Conservation (phyloP, 164 flowering plant genomes). For the Tinospora cordifolia region DNA sequence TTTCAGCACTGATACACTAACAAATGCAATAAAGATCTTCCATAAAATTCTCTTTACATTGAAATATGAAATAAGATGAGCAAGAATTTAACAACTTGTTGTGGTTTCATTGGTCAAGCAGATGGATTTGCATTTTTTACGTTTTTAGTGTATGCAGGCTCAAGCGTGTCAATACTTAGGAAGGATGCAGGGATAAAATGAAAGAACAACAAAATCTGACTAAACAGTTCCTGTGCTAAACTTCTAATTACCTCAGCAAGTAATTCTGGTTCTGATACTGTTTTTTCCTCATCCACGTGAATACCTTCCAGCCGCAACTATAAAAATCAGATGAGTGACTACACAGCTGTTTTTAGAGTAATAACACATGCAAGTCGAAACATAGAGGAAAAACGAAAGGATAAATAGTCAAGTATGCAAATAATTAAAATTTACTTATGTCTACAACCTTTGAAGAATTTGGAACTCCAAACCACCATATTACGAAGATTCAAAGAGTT, state of each 20-base stretch:
- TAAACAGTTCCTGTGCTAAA: conserved; percentile 1
- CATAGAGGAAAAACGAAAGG: too few species aligned
- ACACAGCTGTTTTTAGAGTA: neutral
- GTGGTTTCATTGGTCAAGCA: neutral
- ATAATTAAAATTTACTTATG: too few species aligned
- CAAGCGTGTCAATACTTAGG: too few species aligned
- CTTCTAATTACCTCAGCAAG: conserved; percentile 72
- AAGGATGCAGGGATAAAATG: neutral
- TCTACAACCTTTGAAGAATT: too few species aligned
- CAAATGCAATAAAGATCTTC: neutral
- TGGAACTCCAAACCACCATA: too few species aligned
- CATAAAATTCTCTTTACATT: neutral
- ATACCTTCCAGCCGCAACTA: conserved; percentile 70
- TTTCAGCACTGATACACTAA: neutral
- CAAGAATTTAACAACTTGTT: neutral
- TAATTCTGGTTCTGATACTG: conserved; percentile 64
- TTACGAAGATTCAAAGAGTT: neutral
- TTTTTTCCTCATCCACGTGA: conserved; percentile 73
- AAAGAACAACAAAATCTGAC: too few species aligned
- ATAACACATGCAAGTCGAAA: too few species aligned
- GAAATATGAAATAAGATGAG: neutral
- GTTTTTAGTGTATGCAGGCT: neutral
- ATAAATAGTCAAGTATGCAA: too few species aligned
- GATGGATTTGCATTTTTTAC: neutral
- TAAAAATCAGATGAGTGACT: conserved; percentile 1